These are phyloP conservation scores for Dendrobium huoshanense DNA, from an alignment of 106 monocot genomes.

Conservation along the genomic window DNA sequence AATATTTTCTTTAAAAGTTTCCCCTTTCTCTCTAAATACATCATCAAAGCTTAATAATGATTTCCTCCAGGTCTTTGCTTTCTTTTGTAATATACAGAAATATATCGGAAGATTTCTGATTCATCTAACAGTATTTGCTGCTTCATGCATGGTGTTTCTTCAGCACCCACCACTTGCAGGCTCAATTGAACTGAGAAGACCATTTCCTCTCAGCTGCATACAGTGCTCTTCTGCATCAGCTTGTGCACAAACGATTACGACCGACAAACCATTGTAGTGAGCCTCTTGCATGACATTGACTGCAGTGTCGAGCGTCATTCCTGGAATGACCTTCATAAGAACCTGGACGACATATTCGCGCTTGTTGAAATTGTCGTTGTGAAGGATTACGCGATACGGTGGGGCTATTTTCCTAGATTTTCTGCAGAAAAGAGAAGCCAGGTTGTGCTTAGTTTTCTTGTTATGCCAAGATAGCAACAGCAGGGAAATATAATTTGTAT, in stretches of 20 bases:
- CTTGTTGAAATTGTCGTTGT: slow-evolving; percentile 95
- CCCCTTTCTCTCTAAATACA: no score
- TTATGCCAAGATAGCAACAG: not conserved
- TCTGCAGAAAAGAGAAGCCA: slow-evolving; percentile 22
- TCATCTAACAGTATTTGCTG: not conserved
- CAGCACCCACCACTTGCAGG: slow-evolving; percentile 74
- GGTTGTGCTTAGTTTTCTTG: not conserved
- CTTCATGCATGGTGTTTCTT: not conserved
- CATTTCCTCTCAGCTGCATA: slow-evolving; percentile 81
- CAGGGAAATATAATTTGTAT: no score
- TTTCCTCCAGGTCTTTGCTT: no score
- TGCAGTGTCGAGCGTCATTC: slow-evolving; percentile 89
- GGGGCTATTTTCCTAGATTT: slow-evolving; percentile 77
- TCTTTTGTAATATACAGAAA: no score
- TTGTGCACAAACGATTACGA: slow-evolving; percentile 84
- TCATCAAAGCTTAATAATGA: no score
- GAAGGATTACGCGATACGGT: slow-evolving; percentile 76
- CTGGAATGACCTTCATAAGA: slow-evolving; percentile 93
- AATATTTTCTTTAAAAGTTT: no score
- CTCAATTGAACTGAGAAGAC: slow-evolving; percentile 91
- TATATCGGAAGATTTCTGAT: not conserved
- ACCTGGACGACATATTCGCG: slow-evolving; percentile 93
- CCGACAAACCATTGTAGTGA: slow-evolving; percentile 75
- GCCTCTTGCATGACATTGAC: slow-evolving; percentile 99
- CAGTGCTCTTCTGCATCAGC: slow-evolving; percentile 92